phyloP scores from a whole-genome alignment of 352 stramenopile species.

The Phytopythium cucurbitacearum region DNA sequence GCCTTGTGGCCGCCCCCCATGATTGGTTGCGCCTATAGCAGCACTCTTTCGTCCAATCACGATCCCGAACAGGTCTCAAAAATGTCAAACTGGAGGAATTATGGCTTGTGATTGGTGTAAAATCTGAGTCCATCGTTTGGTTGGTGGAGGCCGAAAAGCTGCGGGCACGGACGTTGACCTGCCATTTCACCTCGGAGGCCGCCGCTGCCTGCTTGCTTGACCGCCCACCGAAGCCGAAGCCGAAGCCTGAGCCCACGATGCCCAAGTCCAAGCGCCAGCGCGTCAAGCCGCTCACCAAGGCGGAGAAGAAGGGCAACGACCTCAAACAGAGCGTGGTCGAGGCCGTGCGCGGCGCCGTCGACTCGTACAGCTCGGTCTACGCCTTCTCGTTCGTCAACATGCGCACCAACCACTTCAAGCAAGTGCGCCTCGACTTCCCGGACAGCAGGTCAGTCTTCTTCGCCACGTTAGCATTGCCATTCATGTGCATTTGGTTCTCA shows the following conservation, averaged over 20 bases:
- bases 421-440: slow-evolving; percentile 96
- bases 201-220: background rate
- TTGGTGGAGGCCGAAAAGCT: slow-evolving; percentile 39
- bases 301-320: slow-evolving; percentile 94
- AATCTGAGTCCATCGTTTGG: slow-evolving; percentile 34
- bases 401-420: slow-evolving; percentile 98
- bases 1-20: slow-evolving; percentile 1
- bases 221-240: background rate
- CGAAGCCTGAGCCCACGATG: slow-evolving; percentile 30
- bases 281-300: slow-evolving; percentile 92
- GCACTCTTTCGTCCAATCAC: slow-evolving; percentile 38
- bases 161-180: background rate
- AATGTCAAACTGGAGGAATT: background rate
- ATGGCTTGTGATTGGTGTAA: slow-evolving; percentile 32
- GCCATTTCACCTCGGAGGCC: background rate
- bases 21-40: slow-evolving; percentile 47
- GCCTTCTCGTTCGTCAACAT: slow-evolving; percentile 99
- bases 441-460: slow-evolving; percentile 67
- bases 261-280: slow-evolving; percentile 86
- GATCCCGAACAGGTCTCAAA: background rate
- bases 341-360: slow-evolving; percentile 90
- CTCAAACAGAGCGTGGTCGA: slow-evolving; percentile 96
- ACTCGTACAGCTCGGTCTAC: slow-evolving; percentile 92
- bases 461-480: slow-evolving; percentile 2
- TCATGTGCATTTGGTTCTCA: background rate